Evolutionary conservation across 768 basidiomycete species (phyloP).

Genomic region (Kwoniella sp.): DNA sequence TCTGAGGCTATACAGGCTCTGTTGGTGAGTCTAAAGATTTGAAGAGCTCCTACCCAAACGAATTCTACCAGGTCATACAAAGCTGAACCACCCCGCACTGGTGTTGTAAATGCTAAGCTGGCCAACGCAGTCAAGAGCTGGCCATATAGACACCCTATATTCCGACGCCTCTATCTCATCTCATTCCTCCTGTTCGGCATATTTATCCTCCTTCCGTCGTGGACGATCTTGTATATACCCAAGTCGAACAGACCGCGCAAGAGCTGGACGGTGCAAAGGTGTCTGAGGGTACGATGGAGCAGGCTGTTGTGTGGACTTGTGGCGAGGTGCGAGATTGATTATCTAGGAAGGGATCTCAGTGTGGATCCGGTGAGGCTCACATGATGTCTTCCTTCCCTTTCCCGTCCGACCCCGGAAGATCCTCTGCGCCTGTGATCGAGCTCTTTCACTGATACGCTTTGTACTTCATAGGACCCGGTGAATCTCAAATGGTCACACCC

Average conservation of each 20-base stretch:
- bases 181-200: slow-evolving; percentile 33
- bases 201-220: slow-evolving; percentile 35
- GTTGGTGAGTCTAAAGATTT: slow-evolving; percentile 15
- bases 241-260: slow-evolving; percentile 29
- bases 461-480: slow-evolving; percentile 25
- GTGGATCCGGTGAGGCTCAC: slow-evolving; percentile 30
- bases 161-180: slow-evolving; percentile 40
- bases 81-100: no score
- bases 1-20: slow-evolving; percentile 29
- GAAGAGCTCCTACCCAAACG: no score
- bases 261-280: slow-evolving; percentile 39
- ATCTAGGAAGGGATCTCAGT: slow-evolving; percentile 39
- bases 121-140: slow-evolving; percentile 27
- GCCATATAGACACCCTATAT: slow-evolving; percentile 29
- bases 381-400: not conserved
- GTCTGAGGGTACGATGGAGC: slow-evolving; percentile 40
- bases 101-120: no score
- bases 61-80: no score
- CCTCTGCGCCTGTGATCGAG: no score
- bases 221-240: slow-evolving; percentile 37
- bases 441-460: not conserved
- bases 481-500: slow-evolving; percentile 41
- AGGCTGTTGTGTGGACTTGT: slow-evolving; percentile 41
- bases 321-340: slow-evolving; percentile 47
- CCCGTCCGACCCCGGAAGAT: not conserved